Percentiles rank a stretch among this genome's conserved stretches.
Conservation (phyloP, 345 rosid genomes). For the Syzygium grande region DNA sequence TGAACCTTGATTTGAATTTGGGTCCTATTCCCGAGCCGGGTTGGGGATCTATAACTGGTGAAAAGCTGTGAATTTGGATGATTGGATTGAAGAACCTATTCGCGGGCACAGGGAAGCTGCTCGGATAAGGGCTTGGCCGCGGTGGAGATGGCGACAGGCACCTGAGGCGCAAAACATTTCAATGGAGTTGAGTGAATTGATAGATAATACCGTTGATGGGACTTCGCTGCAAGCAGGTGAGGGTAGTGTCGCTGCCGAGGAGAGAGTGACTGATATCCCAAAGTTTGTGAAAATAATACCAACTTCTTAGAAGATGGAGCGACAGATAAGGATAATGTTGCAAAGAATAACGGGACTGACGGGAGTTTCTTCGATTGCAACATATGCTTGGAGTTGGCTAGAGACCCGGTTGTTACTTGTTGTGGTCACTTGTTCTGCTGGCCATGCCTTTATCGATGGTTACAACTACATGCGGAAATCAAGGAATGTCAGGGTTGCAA, state of each 20-base stretch:
- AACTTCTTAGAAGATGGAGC: conserved; percentile 48
- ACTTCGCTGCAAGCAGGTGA: conserved; percentile 71
- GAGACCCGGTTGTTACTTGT: conserved; percentile 85
- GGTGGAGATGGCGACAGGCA: conserved; percentile 42
- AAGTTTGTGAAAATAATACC: conserved; percentile 61
- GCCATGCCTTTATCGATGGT: conserved; percentile 83
- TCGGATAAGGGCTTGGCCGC: conserved; percentile 36
- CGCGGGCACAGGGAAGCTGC: conserved; percentile 55
- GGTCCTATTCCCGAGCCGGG: conserved; percentile 76
- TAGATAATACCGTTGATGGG: conserved; percentile 33
- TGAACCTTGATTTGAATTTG: conserved; percentile 96
- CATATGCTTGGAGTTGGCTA: conserved; percentile 75
- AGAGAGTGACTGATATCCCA: conserved; percentile 48
- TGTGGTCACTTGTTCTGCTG: conserved; percentile 98
- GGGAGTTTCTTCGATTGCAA: conserved; percentile 82
- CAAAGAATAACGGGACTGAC: conserved; percentile 44
- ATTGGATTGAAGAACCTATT: conserved; percentile 41
- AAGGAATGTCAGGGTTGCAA: conserved; percentile 97
- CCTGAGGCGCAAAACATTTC: conserved; percentile 35
- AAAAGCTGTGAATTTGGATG: conserved; percentile 47
- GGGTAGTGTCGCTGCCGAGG: conserved; percentile 73
- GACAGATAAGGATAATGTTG: conserved; percentile 41
- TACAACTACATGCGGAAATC: conserved; percentile 62
- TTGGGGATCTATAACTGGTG: conserved; percentile 28
- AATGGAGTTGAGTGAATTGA: conserved; percentile 51